Evolutionary conservation across 345 rosid genomes (phyloP), one percentile per base, ranked within the genome.

Genomic region (Carallia pectinifolia): DNA sequence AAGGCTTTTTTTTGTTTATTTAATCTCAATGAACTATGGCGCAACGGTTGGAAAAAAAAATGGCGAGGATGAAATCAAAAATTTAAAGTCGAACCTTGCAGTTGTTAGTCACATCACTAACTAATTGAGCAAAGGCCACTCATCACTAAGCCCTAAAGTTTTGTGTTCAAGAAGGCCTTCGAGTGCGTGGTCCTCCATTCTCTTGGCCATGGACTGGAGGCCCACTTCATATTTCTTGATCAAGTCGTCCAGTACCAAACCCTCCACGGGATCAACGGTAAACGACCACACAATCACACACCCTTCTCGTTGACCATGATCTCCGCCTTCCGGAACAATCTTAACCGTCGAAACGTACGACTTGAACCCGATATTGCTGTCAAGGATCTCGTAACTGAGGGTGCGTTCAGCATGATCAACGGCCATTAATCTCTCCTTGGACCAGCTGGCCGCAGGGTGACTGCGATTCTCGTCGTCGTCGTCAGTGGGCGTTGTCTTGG

Each of bases 221-320:
- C 79, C 84, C 61, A 34, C 40, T 44, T 84, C 81, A 47, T 80
- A 84, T 50, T 67, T 80, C 30, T 39, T 68, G 50, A 77, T 82
- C 73, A 90, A 58, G 70, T 79, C 84, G 19, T 79, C 86, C 58
- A 84, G 15, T 4, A 17, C 52, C 84, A 63, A 71, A 15, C 91
- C 88, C 61, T 75, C 79, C 64, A 90, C 87, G 0, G 91, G 88
- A 81, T 89, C 84, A 56, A 86, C 85, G 6, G 62, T 30, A 65
- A 86, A 83, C 19, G 71, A 65, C 95, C 98, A 85, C 66, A 86
- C 86, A n/a, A 93, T 75, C 77, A 65, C 68, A 15, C 88, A 92
- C 17, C 90, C 90, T 34, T 39, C 64, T 64, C 33, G 38, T 27
- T 47, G 53, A 33, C 37, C 71, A 12, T 40, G 80, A 15, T 38